phyloP scores from a whole-genome alignment of 2,329 filamentous ascomycete species.

The Cladobotryum mycophilum region DNA sequence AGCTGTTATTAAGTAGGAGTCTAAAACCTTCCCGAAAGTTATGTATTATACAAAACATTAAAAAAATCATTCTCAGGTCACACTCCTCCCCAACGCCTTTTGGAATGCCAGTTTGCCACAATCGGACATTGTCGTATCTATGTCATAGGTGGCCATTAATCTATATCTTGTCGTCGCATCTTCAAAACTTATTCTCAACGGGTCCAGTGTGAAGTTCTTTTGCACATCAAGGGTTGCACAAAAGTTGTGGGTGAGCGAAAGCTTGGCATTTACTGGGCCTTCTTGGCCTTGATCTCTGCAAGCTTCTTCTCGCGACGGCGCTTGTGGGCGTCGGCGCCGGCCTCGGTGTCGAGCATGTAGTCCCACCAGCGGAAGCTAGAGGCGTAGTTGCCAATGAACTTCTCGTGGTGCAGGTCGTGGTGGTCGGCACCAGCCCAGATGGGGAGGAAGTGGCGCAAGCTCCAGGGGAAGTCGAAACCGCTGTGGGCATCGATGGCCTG shows the following conservation, averaged over 20 bases:
- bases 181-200: slow-evolving; percentile 1
- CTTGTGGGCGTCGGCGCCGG: slow-evolving; percentile 79
- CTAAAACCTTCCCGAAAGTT: slow-evolving; percentile 19
- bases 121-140: slow-evolving; percentile 8
- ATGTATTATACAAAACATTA: slow-evolving; percentile 12
- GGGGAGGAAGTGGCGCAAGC: slow-evolving; percentile 86
- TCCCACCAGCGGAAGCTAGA: slow-evolving; percentile 99
- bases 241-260: background rate
- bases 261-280: slow-evolving; percentile 48
- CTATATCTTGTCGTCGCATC: slow-evolving; percentile 4
- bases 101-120: slow-evolving; percentile 9
- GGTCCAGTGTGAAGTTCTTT: background rate
- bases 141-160: slow-evolving; percentile 10
- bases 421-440: slow-evolving; percentile 98
- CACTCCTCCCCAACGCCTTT: slow-evolving; percentile 10
- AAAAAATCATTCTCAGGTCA: slow-evolving; percentile 10
- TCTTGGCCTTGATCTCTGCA: slow-evolving; percentile 56
- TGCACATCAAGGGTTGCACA: background rate
- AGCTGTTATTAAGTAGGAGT: slow-evolving; percentile 27
- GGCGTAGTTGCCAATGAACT: slow-evolving; percentile 96
- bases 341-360: slow-evolving; percentile 87
- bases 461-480: slow-evolving; percentile 98
- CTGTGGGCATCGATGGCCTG: slow-evolving; percentile 97
- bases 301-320: slow-evolving; percentile 73
- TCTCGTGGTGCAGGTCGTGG: slow-evolving; percentile 96